Evolutionary conservation across 2,329 filamentous ascomycete genomes (phyloP), one percentile per base, ranked within the genome.

Genomic region (Dactylellina drechsleri): DNA sequence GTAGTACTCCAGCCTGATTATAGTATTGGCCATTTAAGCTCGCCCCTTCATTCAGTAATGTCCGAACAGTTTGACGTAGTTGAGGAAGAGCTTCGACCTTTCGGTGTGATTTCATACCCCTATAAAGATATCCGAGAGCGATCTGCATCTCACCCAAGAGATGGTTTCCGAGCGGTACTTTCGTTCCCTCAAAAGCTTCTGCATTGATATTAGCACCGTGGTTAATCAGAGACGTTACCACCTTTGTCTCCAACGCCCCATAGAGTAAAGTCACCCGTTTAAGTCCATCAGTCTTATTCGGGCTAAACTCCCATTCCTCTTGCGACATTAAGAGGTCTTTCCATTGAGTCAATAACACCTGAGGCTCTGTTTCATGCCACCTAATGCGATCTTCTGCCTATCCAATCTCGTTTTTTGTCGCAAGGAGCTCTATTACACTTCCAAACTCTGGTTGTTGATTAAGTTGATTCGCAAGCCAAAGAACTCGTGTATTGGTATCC

Each of bases 121-220:
- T 1, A 43, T 43, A 43, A 43, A 43, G 40, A 12, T 12, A n/a
- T n/a, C 10, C n/a, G n/a, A 12, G 40, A 43, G n/a, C 12, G 40
- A 12, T 12, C 40, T 12, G 10, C 16, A 45, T 28, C 4, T 40
- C 31, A 2, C 31, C 12, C 12, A 64, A n/a, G 8, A 64, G 16
- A 26, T 54, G 59, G 4, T n/a, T 43, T 4, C 53, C 5, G 20
- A 64, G 12, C 2, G 59, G 4, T 5, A 28, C 28, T 12, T 16
- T 18, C 5, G 13, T 49, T 7, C 40, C 61, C 52, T 49, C 41
- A 16, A 31, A 50, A 20, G 41, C n/a, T 4, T 8, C 13, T 10
- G 52, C 13, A 18, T 66, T 66, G 2, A 66, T 26, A 57, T 66
- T 20, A 13, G 52, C 50, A 16, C 40, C 40, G 20, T 43, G 16